These are phyloP conservation scores for Leccinum variicolor DNA, from an alignment of 768 basidiomycete species.

Conservation along the genomic window DNA sequence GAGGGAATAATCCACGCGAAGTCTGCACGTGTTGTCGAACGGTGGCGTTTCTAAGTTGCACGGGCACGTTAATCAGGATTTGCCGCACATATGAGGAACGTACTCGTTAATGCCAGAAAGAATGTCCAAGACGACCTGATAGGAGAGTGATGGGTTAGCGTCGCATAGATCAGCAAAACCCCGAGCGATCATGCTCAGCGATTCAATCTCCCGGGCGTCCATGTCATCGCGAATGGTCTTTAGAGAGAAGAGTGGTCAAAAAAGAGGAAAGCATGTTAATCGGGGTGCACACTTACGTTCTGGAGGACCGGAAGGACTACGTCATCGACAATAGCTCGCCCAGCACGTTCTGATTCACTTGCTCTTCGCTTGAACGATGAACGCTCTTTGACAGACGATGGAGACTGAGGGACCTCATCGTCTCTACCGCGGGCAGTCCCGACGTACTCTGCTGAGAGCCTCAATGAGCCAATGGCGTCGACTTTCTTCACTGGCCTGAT, in stretches of 20 bases:
- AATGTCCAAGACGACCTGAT: slow-evolving; percentile 85
- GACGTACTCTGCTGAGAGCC: slow-evolving; percentile 77
- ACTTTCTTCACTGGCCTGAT: slow-evolving; percentile 93
- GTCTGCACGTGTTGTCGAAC: slow-evolving; percentile 83
- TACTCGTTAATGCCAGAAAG: slow-evolving; percentile 90
- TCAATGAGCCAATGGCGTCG: slow-evolving; percentile 72
- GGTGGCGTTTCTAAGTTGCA: slow-evolving; percentile 58
- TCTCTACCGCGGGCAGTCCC: slow-evolving; percentile 64
- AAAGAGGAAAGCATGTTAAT: background rate
- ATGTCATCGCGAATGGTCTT: slow-evolving; percentile 79
- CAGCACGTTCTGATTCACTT: slow-evolving; percentile 64
- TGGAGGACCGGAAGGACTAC: slow-evolving; percentile 79
- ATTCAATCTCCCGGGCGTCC: slow-evolving; percentile 85
- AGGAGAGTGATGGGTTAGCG: slow-evolving; percentile 80
- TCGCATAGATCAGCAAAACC: slow-evolving; percentile 87
- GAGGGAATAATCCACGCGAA: slow-evolving; percentile 75
- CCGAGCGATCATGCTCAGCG: slow-evolving; percentile 82
- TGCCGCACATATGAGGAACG: slow-evolving; percentile 28
- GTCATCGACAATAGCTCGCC: slow-evolving; percentile 70
- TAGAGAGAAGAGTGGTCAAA: slow-evolving; percentile 7
- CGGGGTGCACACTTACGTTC: slow-evolving; percentile 47
- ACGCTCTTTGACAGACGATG: slow-evolving; percentile 38
- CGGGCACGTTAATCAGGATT: slow-evolving; percentile 4
- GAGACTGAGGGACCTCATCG: slow-evolving; percentile 39
- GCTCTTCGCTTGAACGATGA: slow-evolving; percentile 44